These are phyloP conservation scores for Eudorina sp. DNA, from an alignment of 139 green algal species.

Conservation along the genomic window DNA sequence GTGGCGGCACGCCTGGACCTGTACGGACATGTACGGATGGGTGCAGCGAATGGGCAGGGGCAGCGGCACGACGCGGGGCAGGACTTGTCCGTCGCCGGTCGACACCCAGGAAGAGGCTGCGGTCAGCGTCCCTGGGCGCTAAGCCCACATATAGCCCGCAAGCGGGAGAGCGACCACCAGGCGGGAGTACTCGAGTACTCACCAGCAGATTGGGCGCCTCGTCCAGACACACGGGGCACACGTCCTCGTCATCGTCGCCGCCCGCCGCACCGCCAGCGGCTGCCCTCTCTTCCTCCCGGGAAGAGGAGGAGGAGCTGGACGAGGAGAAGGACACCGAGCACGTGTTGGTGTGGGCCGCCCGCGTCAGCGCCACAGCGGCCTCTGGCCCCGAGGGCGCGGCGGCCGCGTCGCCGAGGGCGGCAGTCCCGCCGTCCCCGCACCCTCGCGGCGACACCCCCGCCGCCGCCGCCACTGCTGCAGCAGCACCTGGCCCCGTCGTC, in stretches of 20 bases:
- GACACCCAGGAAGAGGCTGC: not conserved
- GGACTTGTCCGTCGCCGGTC: not conserved
- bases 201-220: conserved; percentile 52
- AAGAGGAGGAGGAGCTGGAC: not conserved
- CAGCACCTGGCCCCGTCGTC: too few relatives aligned
- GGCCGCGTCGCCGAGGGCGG: too few relatives aligned
- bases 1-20: conserved; percentile 49
- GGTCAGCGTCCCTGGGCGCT: too few relatives aligned
- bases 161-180: not conserved
- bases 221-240: conserved; percentile 62
- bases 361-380: not conserved
- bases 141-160: too few relatives aligned
- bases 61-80: not conserved
- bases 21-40: not conserved
- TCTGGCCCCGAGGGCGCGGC: too few relatives aligned
- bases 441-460: too few relatives aligned
- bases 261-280: not conserved
- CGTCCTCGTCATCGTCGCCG: conserved; percentile 46
- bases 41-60: not conserved
- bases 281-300: not conserved
- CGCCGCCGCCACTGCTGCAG: too few relatives aligned
- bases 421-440: too few relatives aligned
- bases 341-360: too few relatives aligned
- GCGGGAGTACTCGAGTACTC: not conserved
- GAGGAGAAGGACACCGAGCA: not conserved